Percentiles rank a stretch among this genome's conserved stretches.
phyloP scores from a whole-genome alignment of 768 basidiomycete species.

The Mycena polygramma region DNA sequence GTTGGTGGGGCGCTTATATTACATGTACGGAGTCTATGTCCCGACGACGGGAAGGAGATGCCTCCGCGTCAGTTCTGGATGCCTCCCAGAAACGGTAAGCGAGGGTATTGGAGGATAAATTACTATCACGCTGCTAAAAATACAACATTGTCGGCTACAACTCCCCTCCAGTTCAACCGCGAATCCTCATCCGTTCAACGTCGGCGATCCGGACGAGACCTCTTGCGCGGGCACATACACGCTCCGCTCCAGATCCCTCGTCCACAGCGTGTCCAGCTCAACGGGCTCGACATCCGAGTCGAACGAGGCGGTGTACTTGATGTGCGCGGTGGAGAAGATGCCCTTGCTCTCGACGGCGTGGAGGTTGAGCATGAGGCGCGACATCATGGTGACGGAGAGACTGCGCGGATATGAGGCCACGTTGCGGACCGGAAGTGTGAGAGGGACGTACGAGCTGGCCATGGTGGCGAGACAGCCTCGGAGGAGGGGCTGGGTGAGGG shows the following conservation, averaged over 20 bases:
- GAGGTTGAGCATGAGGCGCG: slow-evolving; percentile 33
- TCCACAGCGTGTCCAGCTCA: slow-evolving; percentile 31
- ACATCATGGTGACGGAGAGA: slow-evolving; percentile 32
- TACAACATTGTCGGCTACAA: slow-evolving; percentile 1
- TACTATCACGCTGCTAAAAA: background rate
- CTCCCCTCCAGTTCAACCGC: no score
- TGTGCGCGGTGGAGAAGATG: slow-evolving; percentile 24
- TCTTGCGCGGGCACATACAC: background rate
- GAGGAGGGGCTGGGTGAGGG: slow-evolving; percentile 21
- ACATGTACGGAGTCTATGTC: no score
- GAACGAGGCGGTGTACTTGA: background rate
- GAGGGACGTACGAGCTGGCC: slow-evolving; percentile 14
- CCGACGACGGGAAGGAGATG: no score
- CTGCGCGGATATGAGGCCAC: background rate
- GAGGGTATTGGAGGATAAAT: no score
- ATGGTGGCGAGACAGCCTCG: slow-evolving; percentile 30
- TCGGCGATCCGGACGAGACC: background rate
- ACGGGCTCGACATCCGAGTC: background rate
- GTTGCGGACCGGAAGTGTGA: background rate
- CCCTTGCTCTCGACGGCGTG: slow-evolving; percentile 31
- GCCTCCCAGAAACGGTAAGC: no score
- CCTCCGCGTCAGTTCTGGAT: no score
- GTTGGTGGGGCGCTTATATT: no score
- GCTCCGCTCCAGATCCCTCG: slow-evolving; percentile 30
- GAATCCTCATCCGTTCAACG: background rate